Evolutionary conservation across 108 stramenopile species (phyloP), one percentile per base, ranked within the genome.

Genomic region (Nitzschia sp.): DNA sequence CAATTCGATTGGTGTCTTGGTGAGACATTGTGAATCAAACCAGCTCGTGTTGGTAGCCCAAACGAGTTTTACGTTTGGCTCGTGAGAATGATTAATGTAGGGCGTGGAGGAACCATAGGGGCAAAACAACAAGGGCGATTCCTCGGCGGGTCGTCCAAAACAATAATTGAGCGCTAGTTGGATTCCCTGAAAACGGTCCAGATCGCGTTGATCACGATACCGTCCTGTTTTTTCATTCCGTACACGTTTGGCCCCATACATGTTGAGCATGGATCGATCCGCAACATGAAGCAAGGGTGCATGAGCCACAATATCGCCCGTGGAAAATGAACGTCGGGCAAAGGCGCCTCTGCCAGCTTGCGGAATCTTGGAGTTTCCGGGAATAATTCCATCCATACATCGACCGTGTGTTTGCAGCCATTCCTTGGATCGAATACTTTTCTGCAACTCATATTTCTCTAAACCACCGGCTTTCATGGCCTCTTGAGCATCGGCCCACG

Each of bases 341-440:
- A 92, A 92, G 0, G 88, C 91, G 2, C 91, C 91, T 46, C 85
- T 64, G 0, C 85, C 85, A 8, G 86, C 90, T 57, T 85, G 76
- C 45, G 44, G 27, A 52, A 90, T 79, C 6, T 82, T 85, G 15
- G 76, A 82, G 75, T 74, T 34, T 35, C 69, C 28, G 66, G 80
- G 70, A 38, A 45, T 23, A 19, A 75, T 26, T 68, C 68, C 52
- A 29, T 68, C 74, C 3, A 47, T 35, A 34, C 74, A 75, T 52
- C 59, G 72, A 55, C 79, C 80, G 60, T 82, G 59, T 46, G 57
- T 32, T 52, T 77, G 53, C 68, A 85, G 45, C 63, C 72, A 76
- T 25, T 70, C 70, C 13, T 76, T 0, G 11, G 75, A 31, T 30
- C 66, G 80, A 22, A 80, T 73, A 32, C 36, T 34, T 27, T 75